Evolutionary conservation across 306 rosid species (phyloP).

Genomic region (Macrotyloma uniflorum): DNA sequence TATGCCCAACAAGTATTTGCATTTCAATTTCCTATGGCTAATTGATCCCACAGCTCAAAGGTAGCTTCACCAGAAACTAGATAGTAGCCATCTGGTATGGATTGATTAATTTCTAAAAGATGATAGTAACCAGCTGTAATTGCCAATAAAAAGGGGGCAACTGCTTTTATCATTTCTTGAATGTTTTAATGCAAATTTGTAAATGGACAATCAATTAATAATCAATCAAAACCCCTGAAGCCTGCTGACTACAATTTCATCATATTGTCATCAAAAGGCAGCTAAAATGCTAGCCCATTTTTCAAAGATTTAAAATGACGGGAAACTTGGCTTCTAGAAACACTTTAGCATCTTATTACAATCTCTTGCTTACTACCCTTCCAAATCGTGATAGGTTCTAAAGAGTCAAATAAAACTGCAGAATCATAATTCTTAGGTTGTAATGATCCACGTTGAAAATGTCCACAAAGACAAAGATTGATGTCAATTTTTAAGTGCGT

Average conservation of each 20-base stretch:
- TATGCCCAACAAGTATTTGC: background rate
- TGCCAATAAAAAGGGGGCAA: background rate
- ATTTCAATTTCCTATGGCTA: background rate
- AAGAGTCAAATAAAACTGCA: constrained; percentile 12
- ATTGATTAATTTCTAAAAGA: background rate
- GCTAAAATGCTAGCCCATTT: background rate
- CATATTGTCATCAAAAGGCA: constrained; percentile 19
- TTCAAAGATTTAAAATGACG: background rate
- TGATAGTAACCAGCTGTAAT: background rate
- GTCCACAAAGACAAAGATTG: constrained; percentile 28
- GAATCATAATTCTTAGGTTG: background rate
- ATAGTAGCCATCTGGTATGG: background rate
- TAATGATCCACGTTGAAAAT: background rate
- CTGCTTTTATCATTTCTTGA: background rate
- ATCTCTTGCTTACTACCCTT: constrained; percentile 21
- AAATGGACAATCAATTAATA: background rate
- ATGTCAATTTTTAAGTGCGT: constrained; percentile 71
- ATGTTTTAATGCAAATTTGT: background rate
- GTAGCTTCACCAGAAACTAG: background rate
- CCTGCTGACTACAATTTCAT: background rate
- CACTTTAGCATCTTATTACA: constrained; percentile 2
- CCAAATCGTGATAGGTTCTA: background rate
- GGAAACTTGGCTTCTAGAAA: constrained; percentile 3
- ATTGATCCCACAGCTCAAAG: background rate
- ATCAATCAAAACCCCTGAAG: background rate